Base-by-base conservation (phyloP, 1,284 basidiomycete genomes). In the Salmacisia buchloeana region DNA sequence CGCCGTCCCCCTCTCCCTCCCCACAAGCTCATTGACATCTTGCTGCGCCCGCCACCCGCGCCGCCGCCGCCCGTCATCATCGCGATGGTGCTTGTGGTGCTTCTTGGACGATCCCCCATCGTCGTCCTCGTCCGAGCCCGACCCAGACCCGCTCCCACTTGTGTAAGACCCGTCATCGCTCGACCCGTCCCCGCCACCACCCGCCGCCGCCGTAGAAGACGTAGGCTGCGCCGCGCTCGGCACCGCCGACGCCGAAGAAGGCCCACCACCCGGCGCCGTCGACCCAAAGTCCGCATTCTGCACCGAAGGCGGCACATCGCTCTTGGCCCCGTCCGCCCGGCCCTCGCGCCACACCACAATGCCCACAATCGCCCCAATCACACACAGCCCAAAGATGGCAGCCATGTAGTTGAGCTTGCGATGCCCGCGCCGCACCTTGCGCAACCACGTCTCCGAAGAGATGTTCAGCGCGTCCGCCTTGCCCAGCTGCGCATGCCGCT, bases 341-440 rank as follows among this genome's bases (percentile, higher is more conserved):
- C 41, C 52, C 66, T 72, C 74, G n/a, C 74, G 61, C 74, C 74
- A 76, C 21, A 73, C 66, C 12, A 76, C 70, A 49, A 74, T 64
- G 21, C 69, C 71, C 25, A 70, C 70, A 35, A 76, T 72, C 52
- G 67, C 57, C 3, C 69, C 71, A n/a, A 72, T 67, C 15, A 72
- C 45, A 3, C 41, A n/a, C 43, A 65, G 18, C 18, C 69, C 63
- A 4, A 62, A 63, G 27, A 72, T 59, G 31, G 66, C 57, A 25
- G 66, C 65, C 60, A 75, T 70, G 27, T 71, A 65, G 56, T 66
- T 62, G 41, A 68, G 60, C 64, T 72, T 73, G 18, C 63, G 60
- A 33, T 54, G 49, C 3, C 49, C 49, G 12, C 49, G 27, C 29
- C 49, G 25, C 13, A 54, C 49, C 49, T 54, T 54, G 2, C 49